phyloP scores from a whole-genome alignment of 2,329 filamentous ascomycete species.

The Metarhizium sp. region DNA sequence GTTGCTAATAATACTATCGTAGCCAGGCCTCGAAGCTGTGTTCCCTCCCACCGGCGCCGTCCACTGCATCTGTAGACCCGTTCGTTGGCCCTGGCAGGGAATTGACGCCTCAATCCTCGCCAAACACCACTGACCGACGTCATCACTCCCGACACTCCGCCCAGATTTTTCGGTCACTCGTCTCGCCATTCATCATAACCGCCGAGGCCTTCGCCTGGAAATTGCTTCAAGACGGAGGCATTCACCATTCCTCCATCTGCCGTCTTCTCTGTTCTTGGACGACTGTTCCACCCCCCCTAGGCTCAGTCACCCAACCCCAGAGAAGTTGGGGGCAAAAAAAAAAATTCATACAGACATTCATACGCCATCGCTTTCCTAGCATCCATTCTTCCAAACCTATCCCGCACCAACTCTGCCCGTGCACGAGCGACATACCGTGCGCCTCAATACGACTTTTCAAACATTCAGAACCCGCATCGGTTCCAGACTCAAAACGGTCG shows the following conservation, averaged over 20 bases:
- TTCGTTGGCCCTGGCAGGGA: neutral
- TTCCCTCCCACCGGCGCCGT: neutral
- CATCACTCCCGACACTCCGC: slow-evolving; percentile 5
- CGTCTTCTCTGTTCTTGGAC: slow-evolving; percentile 40
- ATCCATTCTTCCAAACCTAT: neutral
- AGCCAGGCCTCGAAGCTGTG: neutral
- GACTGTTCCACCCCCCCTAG: slow-evolving; percentile 46
- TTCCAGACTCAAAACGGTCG: slow-evolving; percentile 2
- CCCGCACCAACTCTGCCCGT: neutral
- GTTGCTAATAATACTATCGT: neutral
- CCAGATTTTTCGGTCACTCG: neutral
- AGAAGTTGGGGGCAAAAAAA: neutral
- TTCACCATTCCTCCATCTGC: slow-evolving; percentile 35
- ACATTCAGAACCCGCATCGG: neutral
- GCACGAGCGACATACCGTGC: neutral
- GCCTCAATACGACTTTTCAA: neutral
- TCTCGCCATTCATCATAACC: slow-evolving; percentile 6
- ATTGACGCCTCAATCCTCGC: slow-evolving; percentile 5
- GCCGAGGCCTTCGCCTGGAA: slow-evolving; percentile 19
- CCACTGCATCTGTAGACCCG: neutral
- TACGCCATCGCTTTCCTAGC: neutral
- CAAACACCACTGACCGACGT: slow-evolving; percentile 10
- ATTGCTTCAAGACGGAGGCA: slow-evolving; percentile 38
- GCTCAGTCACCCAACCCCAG: slow-evolving; percentile 11
- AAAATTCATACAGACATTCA: slow-evolving; percentile 1